Conservation (phyloP, 495 filamentous ascomycete species). For the Lasiosphaeria hispida region DNA sequence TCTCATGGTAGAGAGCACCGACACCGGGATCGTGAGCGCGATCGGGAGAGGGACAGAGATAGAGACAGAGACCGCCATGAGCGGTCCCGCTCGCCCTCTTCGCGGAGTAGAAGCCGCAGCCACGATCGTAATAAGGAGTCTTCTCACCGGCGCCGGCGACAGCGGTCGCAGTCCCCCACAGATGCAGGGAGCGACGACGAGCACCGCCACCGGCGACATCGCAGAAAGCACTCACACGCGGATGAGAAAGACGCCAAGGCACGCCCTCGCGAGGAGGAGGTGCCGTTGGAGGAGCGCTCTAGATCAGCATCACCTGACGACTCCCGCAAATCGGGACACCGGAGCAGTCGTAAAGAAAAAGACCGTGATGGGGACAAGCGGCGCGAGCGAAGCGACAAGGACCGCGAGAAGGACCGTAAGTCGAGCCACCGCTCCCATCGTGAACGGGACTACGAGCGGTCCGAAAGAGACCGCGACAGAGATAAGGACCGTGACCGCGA, state of each 20-base stretch:
- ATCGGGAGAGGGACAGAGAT: slow-evolving; percentile 30
- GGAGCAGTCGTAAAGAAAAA: slow-evolving; percentile 47
- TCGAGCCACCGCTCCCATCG: slow-evolving; percentile 46
- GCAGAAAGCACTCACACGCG: slow-evolving; percentile 39
- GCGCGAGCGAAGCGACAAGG: slow-evolving; percentile 44
- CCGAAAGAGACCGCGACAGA: slow-evolving; percentile 42
- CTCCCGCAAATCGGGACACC: slow-evolving; percentile 50
- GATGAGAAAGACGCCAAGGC: slow-evolving; percentile 37
- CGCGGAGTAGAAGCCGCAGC: slow-evolving; percentile 33
- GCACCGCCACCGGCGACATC: slow-evolving; percentile 45
- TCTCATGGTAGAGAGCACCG: slow-evolving; percentile 19
- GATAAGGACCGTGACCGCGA: slow-evolving; percentile 47
- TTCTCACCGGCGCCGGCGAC: slow-evolving; percentile 52
- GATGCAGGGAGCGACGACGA: slow-evolving; percentile 52
- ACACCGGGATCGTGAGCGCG: neutral
- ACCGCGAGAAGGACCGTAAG: slow-evolving; percentile 40
- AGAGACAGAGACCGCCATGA: slow-evolving; percentile 31
- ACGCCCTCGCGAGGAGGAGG: slow-evolving; percentile 29
- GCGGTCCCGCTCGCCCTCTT: slow-evolving; percentile 7
- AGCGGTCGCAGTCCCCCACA: slow-evolving; percentile 51
- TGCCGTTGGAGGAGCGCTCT: slow-evolving; percentile 44
- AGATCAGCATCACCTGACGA: slow-evolving; percentile 53
- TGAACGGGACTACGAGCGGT: slow-evolving; percentile 41
- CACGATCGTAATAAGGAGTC: slow-evolving; percentile 48
- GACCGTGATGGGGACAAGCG: slow-evolving; percentile 39